phyloP scores from a whole-genome alignment of 2,329 filamentous ascomycete genomes.

The Fusarium miscanthi region DNA sequence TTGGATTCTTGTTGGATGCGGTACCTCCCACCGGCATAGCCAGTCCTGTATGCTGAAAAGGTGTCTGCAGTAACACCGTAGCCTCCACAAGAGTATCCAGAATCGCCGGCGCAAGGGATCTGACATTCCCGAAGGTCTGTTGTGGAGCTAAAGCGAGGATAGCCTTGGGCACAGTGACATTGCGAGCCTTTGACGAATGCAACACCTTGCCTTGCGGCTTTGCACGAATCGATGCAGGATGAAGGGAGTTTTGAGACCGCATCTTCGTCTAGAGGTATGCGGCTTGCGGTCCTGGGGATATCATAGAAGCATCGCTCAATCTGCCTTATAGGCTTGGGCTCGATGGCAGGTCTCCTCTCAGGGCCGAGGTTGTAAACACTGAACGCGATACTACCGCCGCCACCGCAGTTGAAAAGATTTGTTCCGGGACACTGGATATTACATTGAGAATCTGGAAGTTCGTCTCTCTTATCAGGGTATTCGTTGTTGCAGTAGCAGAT shows the following conservation, averaged over 20 bases:
- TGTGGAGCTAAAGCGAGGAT: background rate
- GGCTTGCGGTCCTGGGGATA: background rate
- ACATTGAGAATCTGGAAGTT: background rate
- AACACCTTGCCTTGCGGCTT: background rate
- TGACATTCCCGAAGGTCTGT: background rate
- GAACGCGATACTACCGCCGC: fast-evolving
- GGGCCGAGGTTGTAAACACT: background rate
- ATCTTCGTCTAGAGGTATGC: fast-evolving
- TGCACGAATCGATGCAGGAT: background rate
- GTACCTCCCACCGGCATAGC: fast-evolving
- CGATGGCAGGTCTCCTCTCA: fast-evolving
- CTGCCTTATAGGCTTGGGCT: background rate
- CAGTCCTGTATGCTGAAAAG: background rate
- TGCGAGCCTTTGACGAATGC: background rate
- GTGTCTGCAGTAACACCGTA: background rate
- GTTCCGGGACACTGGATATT: background rate
- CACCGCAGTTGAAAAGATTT: background rate
- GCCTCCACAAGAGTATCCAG: background rate
- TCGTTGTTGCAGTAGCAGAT: background rate
- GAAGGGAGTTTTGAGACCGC: background rate
- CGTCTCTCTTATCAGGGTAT: fast-evolving
- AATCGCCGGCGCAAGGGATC: background rate
- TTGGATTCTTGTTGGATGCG: background rate
- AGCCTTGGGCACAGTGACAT: constrained; percentile 6
- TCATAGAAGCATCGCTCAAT: background rate